phyloP scores from a whole-genome alignment of 2,329 filamentous ascomycete species.

The Microsporum canis region DNA sequence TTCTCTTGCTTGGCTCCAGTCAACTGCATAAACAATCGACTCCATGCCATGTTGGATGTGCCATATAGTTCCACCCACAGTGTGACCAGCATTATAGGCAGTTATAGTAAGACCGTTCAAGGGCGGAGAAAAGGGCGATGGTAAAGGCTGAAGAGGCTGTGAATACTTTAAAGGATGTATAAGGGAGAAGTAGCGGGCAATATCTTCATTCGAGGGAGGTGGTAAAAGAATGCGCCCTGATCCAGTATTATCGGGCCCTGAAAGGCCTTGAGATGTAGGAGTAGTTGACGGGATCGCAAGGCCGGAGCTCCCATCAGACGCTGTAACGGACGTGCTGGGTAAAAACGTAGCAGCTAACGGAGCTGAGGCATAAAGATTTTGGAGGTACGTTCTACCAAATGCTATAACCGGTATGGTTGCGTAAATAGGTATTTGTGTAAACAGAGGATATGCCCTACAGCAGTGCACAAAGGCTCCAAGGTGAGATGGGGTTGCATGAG shows the following conservation, averaged over 20 bases:
- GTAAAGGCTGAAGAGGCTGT: slow-evolving; percentile 81
- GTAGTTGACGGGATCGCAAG: slow-evolving; percentile 21
- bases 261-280: slow-evolving; percentile 21
- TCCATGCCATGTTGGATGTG: slow-evolving; percentile 95
- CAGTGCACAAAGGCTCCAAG: slow-evolving; percentile 90
- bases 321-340: slow-evolving; percentile 52
- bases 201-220: slow-evolving; percentile 75
- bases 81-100: slow-evolving; percentile 92
- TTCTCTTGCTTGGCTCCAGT: slow-evolving; percentile 97
- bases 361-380: slow-evolving; percentile 84
- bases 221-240: slow-evolving; percentile 44
- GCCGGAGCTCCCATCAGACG: slow-evolving; percentile 22
- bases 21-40: slow-evolving; percentile 92
- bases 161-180: slow-evolving; percentile 94
- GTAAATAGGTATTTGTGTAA: slow-evolving; percentile 86
- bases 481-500: slow-evolving; percentile 83
- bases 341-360: slow-evolving; percentile 80
- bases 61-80: slow-evolving; percentile 95
- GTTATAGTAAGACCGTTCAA: slow-evolving; percentile 88
- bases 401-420: slow-evolving; percentile 89
- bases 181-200: slow-evolving; percentile 78
- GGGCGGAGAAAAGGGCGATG: slow-evolving; percentile 77
- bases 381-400: slow-evolving; percentile 76
- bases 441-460: slow-evolving; percentile 90
- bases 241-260: slow-evolving; percentile 16